These are phyloP conservation scores for Amanita thiersii DNA, from an alignment of 768 basidiomycete species.

Conservation along the genomic window DNA sequence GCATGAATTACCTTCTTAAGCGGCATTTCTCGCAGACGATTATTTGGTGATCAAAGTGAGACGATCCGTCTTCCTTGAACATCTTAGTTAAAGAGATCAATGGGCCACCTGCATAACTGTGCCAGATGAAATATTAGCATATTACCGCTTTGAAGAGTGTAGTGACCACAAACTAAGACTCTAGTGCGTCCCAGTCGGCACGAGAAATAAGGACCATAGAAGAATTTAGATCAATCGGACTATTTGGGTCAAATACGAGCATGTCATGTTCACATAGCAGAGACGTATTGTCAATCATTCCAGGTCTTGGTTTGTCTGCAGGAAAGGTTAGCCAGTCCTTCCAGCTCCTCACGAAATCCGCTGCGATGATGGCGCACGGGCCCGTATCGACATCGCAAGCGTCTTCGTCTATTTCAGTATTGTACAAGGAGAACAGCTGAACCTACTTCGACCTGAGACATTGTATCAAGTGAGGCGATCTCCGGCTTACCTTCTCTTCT, in stretches of 20 bases:
- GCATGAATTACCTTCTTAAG: slow-evolving; percentile 35
- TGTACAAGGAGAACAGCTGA: slow-evolving; percentile 54
- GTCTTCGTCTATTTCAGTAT: slow-evolving; percentile 39
- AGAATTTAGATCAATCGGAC: slow-evolving; percentile 47
- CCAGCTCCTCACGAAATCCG: slow-evolving; percentile 62
- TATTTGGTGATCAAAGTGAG: slow-evolving; percentile 36
- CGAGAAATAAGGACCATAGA: slow-evolving; percentile 48
- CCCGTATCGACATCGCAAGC: slow-evolving; percentile 37
- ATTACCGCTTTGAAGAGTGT: not conserved
- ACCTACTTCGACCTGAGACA: slow-evolving; percentile 31
- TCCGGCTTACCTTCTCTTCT: slow-evolving; percentile 61
- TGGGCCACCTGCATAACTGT: slow-evolving; percentile 52
- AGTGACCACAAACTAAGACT: slow-evolving; percentile 35
- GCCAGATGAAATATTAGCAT: slow-evolving; percentile 8
- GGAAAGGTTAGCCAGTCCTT: slow-evolving; percentile 59
- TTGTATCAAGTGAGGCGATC: slow-evolving; percentile 9
- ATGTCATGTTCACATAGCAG: slow-evolving; percentile 64
- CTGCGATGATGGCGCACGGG: slow-evolving; percentile 50
- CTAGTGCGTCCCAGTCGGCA: slow-evolving; percentile 58
- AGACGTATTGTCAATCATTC: slow-evolving; percentile 47
- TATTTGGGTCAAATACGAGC: slow-evolving; percentile 62
- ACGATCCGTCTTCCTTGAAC: slow-evolving; percentile 19
- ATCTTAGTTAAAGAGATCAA: slow-evolving; percentile 29
- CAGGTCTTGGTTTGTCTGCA: slow-evolving; percentile 46
- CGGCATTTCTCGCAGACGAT: slow-evolving; percentile 57